phyloP scores from a whole-genome alignment of 2,329 filamentous ascomycete genomes.

The Leptosphaerulina australis region DNA sequence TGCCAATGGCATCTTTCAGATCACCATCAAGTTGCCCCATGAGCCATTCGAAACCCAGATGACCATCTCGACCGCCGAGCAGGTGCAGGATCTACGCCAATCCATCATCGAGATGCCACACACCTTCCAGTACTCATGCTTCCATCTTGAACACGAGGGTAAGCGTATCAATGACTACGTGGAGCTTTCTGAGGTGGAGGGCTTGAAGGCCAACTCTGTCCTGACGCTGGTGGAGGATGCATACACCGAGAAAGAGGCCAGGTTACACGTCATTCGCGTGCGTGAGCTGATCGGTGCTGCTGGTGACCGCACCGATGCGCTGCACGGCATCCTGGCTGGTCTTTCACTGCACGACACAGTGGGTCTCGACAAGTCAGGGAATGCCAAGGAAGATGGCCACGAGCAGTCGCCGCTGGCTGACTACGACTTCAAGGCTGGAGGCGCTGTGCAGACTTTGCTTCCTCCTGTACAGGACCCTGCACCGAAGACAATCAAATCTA shows the following conservation, averaged over 20 bases:
- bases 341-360: conserved; percentile 86
- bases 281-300: conserved; percentile 92
- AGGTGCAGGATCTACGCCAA: conserved; percentile 95
- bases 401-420: conserved; percentile 59
- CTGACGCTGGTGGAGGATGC: conserved; percentile 87
- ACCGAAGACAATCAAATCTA: conserved; percentile 88
- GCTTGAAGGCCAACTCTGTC: conserved; percentile 76
- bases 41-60: conserved; percentile 80
- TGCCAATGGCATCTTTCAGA: conserved; percentile 61
- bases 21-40: conserved; percentile 83
- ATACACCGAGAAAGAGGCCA: conserved; percentile 97
- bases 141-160: conserved; percentile 91
- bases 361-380: conserved; percentile 49
- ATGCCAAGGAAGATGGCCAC: conserved; percentile 38
- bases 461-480: conserved; percentile 68
- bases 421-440: conserved; percentile 77
- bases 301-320: conserved; percentile 82
- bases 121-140: conserved; percentile 97
- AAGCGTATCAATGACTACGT: conserved; percentile 94
- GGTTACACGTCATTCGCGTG: conserved; percentile 89
- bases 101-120: conserved; percentile 91
- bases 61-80: conserved; percentile 90
- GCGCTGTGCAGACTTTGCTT: conserved; percentile 72
- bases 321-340: conserved; percentile 85
- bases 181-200: conserved; percentile 86